A percentile compares a stretch with the other conserved stretches of the same genome.
Conservation (phyloP, 768 basidiomycete genomes). For the Mycena metata region DNA sequence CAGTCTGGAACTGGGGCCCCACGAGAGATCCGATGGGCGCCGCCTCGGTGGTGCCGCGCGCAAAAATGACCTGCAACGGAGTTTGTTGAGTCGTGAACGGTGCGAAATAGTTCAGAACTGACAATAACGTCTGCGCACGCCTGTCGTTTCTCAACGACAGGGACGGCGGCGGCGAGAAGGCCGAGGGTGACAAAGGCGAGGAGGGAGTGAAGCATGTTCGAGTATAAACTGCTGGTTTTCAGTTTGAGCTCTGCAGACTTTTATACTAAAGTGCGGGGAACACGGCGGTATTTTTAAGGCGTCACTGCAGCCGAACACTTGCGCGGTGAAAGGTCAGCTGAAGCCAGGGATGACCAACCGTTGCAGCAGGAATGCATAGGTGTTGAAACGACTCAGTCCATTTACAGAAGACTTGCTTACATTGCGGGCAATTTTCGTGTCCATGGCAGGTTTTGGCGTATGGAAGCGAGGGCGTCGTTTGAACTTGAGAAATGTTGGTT, state of each 20-base stretch:
- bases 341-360: too few relatives aligned
- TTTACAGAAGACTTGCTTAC: too few relatives aligned
- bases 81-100: neutral
- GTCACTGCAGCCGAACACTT: neutral
- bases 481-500: too few relatives aligned
- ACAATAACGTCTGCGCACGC: conserved; percentile 31
- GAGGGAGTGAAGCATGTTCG: conserved; percentile 25
- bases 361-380: too few relatives aligned
- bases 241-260: neutral
- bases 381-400: too few relatives aligned
- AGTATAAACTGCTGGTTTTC: neutral
- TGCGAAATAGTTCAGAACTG: neutral
- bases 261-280: neutral
- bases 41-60: conserved; percentile 53
- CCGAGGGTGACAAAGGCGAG: conserved; percentile 9
- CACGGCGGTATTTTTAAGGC: neutral
- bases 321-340: conserved; percentile 1
- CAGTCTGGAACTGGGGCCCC: conserved; percentile 52
- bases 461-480: too few relatives aligned
- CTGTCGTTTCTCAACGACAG: conserved; percentile 15
- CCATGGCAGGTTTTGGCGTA: too few relatives aligned
- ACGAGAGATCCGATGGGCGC: conserved; percentile 53
- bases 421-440: too few relatives aligned
- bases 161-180: conserved; percentile 12
- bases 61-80: conserved; percentile 47